A percentile compares a stretch with the other conserved stretches of the same genome.
Evolutionary conservation across 2,329 filamentous ascomycete species (phyloP).

Genomic region (Rhynchosporium agropyri): DNA sequence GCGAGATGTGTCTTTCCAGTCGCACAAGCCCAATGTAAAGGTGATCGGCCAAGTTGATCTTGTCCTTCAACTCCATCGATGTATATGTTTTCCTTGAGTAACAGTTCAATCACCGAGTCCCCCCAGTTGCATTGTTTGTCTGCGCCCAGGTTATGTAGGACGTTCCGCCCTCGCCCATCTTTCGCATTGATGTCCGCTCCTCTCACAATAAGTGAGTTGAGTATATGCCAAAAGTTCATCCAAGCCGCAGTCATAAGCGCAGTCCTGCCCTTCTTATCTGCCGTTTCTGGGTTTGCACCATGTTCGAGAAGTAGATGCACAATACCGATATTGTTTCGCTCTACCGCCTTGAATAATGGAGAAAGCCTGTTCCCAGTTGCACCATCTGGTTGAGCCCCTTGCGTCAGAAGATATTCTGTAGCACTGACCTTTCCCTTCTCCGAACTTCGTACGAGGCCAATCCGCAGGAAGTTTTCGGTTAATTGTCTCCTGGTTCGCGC

Average conservation of each 20-base stretch:
- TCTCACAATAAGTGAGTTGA: conserved; percentile 32
- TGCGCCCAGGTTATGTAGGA: conserved; percentile 37
- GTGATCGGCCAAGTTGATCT: conserved; percentile 31
- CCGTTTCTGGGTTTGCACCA: conserved; percentile 34
- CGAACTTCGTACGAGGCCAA: conserved; percentile 35
- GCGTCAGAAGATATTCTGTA: conserved; percentile 33
- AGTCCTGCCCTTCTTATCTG: conserved; percentile 36
- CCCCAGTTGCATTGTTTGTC: conserved; percentile 37
- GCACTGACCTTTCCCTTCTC: conserved; percentile 34
- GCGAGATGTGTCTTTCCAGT: conserved; percentile 35
- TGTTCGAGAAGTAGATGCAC: conserved; percentile 33
- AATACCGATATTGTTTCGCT: conserved; percentile 34
- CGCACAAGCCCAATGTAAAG: conserved; percentile 38
- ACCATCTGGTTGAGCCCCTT: conserved; percentile 34
- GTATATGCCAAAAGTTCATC: conserved; percentile 36
- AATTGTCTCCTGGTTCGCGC: conserved; percentile 31
- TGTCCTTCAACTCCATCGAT: conserved; percentile 33
- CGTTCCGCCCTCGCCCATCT: conserved; percentile 32
- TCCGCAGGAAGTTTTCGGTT: conserved; percentile 33
- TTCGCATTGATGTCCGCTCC: conserved; percentile 36
- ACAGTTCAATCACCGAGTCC: conserved; percentile 33
- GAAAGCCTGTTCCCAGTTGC: conserved; percentile 31
- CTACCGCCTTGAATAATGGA: conserved; percentile 34
- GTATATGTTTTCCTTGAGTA: conserved; percentile 31
- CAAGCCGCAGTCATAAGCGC: conserved; percentile 38